Conservation (phyloP, 352 stramenopile species). For the Blastocystis sp. region DNA sequence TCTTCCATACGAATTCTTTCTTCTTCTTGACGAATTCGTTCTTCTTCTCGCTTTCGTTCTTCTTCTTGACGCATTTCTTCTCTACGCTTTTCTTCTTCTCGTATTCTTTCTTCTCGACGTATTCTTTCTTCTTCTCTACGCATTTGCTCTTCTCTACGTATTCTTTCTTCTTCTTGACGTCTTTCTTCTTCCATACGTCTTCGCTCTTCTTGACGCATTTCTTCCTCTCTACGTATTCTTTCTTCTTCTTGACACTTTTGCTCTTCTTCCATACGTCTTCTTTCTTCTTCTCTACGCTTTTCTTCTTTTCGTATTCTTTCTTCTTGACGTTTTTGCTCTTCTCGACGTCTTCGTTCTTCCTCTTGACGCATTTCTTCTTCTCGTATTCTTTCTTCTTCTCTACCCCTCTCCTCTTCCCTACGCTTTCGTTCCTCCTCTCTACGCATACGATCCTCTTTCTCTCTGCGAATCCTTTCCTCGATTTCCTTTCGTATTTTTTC, state of each 20-base stretch:
- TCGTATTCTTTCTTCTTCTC: neutral
- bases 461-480: neutral
- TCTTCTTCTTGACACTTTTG: neutral
- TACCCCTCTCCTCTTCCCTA: neutral
- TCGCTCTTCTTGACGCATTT: neutral
- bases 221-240: neutral
- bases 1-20: neutral
- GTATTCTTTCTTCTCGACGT: neutral
- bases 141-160: neutral
- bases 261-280: slow-evolving; percentile 11
- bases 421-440: neutral
- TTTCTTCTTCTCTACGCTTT: slow-evolving; percentile 1
- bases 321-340: neutral
- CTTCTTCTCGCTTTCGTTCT: neutral
- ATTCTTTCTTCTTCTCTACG: neutral
- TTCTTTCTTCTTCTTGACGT: neutral
- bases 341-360: slow-evolving; percentile 16
- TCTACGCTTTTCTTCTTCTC: neutral
- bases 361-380: neutral
- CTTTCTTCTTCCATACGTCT: neutral
- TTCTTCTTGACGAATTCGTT: neutral
- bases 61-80: neutral
- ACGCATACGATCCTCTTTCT: neutral
- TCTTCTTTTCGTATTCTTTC: neutral
- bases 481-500: neutral